phyloP scores from a whole-genome alignment of 352 stramenopile species.

The Phytophthora multivora region DNA sequence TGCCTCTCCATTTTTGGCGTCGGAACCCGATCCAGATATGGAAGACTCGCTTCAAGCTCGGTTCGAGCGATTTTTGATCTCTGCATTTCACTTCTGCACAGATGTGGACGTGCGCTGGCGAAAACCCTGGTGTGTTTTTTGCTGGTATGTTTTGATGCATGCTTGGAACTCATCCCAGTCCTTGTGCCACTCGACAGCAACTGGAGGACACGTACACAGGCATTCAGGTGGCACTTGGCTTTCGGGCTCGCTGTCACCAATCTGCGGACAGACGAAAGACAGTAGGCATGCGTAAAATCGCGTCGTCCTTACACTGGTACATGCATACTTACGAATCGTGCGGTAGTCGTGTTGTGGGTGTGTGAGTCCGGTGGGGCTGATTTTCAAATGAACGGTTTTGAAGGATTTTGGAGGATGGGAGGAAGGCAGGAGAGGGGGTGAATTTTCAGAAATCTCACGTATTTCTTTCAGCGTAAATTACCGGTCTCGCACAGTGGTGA shows the following conservation, averaged over 20 bases:
- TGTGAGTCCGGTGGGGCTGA: background rate
- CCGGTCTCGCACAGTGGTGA: background rate
- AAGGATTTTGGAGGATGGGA: background rate
- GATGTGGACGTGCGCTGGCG: background rate
- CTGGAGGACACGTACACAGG: background rate
- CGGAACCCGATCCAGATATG: too few species aligned
- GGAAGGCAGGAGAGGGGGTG: constrained; percentile 1
- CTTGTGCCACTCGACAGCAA: constrained; percentile 6
- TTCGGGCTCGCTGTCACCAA: constrained; percentile 11
- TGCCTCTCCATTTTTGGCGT: too few species aligned
- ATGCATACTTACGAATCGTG: background rate
- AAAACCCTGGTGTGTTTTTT: background rate
- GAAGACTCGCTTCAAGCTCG: background rate
- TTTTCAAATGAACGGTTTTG: constrained; percentile 3
- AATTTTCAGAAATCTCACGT: constrained; percentile 6
- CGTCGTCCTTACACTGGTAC: too few species aligned
- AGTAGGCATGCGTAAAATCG: too few species aligned
- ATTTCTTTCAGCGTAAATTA: constrained; percentile 3
- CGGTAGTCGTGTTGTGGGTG: background rate
- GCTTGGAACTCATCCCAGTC: background rate
- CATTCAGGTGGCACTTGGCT: background rate
- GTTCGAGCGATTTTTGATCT: background rate
- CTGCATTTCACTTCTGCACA: background rate
- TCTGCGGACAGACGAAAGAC: background rate
- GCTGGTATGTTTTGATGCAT: constrained; percentile 3